These are phyloP conservation scores for Candida sphagnicola DNA, from an alignment of 805 yeast genomes.

Conservation along the genomic window DNA sequence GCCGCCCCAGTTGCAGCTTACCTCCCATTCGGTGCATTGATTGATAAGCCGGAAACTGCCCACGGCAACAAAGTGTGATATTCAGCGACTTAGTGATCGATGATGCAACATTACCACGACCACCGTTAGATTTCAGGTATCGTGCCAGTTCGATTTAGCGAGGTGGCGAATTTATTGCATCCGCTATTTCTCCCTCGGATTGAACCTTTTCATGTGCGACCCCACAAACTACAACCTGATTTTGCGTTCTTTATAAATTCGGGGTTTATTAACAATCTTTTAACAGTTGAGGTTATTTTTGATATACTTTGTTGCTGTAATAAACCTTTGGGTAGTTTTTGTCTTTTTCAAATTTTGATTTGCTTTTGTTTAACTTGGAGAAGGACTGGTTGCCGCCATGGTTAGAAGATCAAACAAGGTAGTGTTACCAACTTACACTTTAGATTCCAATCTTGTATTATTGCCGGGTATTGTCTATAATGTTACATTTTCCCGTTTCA, in stretches of 20 bases:
- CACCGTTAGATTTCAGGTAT: too few relatives aligned
- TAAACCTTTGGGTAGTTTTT: neutral
- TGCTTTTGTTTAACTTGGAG: neutral
- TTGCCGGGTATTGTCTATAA: slow-evolving; percentile 63
- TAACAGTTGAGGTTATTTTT: neutral
- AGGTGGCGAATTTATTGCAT: neutral
- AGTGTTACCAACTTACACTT: slow-evolving; percentile 36
- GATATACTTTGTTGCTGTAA: neutral
- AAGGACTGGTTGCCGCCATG: neutral
- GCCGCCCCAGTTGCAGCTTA: too few relatives aligned
- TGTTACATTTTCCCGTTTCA: slow-evolving; percentile 45
- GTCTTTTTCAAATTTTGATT: neutral
- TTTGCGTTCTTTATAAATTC: too few relatives aligned
- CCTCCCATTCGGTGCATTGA: too few relatives aligned
- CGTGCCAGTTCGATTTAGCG: neutral
- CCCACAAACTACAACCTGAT: too few relatives aligned
- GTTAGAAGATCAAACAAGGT: slow-evolving; percentile 10
- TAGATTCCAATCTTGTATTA: slow-evolving; percentile 45
- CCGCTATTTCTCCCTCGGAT: neutral
- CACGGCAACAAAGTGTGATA: too few relatives aligned
- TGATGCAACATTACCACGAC: too few relatives aligned
- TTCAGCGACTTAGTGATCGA: too few relatives aligned
- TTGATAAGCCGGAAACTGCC: too few relatives aligned
- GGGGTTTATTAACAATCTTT: neutral
- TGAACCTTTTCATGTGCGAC: neutral